Conservation (phyloP, 305 asterid species). For the Fraxinus baroniana region DNA sequence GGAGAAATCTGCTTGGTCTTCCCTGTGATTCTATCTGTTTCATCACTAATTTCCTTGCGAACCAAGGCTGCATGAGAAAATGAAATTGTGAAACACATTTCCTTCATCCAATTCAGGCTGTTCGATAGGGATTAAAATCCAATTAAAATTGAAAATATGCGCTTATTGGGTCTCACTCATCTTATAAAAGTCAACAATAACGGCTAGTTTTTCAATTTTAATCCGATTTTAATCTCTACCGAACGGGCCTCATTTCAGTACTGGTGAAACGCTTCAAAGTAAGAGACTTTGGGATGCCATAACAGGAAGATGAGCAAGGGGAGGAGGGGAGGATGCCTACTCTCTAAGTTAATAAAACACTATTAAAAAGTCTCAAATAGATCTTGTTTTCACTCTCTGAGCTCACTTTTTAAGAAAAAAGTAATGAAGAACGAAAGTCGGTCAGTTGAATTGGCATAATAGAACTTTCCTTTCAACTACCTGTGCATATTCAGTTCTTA, state of each 20-base stretch:
- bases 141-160: too few species aligned
- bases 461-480: neutral
- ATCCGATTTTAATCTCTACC: too few species aligned
- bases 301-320: neutral
- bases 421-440: neutral
- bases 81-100: constrained; percentile 14
- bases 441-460: neutral
- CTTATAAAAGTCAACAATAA: too few species aligned
- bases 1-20: constrained; percentile 62
- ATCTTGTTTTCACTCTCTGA: neutral
- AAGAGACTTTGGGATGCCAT: neutral
- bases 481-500: neutral
- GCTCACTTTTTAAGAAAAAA: neutral
- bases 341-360: neutral
- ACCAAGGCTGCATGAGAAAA: constrained; percentile 50
- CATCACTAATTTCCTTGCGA: constrained; percentile 65
- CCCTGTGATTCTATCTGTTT: constrained; percentile 64
- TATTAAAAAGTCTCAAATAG: neutral
- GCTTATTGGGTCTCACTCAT: too few species aligned
- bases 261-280: constrained; percentile 2
- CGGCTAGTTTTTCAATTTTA: too few species aligned
- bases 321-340: neutral
- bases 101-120: neutral
- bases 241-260: neutral
- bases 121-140: too few species aligned